Conservation (phyloP, 306 rosid genomes). For the Amphicarpaea edgeworthii region DNA sequence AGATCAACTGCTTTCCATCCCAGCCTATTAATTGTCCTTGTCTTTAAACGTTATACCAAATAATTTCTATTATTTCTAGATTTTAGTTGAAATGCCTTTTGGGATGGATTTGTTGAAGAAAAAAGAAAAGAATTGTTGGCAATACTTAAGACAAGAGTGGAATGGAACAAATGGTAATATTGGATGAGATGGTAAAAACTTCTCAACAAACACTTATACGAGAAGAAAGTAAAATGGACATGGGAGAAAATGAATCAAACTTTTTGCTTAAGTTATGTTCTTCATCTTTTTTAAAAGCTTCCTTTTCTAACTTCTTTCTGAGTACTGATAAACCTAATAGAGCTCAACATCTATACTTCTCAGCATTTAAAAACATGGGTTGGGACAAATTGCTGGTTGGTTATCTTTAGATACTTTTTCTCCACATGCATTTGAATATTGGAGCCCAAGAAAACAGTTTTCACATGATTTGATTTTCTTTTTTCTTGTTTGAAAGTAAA, state of each 20-base stretch:
- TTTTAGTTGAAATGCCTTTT: neutral
- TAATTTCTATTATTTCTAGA: constrained; percentile 22
- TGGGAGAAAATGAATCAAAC: neutral
- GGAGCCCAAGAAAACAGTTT: neutral
- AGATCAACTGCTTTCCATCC: constrained; percentile 98
- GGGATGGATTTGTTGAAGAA: neutral
- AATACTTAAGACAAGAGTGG: neutral
- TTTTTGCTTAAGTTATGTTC: neutral
- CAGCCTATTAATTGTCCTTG: constrained; percentile 89
- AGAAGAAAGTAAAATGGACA: neutral
- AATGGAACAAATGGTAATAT: neutral
- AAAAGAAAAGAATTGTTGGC: neutral
- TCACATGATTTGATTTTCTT: neutral
- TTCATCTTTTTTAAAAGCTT: neutral
- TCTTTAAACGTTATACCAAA: constrained; percentile 88
- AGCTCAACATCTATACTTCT: neutral
- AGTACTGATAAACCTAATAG: neutral
- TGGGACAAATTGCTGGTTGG: neutral
- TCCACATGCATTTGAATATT: constrained; percentile 2
- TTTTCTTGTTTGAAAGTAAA: neutral
- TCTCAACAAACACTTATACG: neutral
- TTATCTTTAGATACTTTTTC: neutral
- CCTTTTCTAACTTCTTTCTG: neutral
- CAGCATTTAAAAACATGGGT: neutral
- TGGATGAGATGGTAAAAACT: neutral